phyloP scores from a whole-genome alignment of 768 basidiomycete genomes.

The Macrolepiota albuminosa region DNA sequence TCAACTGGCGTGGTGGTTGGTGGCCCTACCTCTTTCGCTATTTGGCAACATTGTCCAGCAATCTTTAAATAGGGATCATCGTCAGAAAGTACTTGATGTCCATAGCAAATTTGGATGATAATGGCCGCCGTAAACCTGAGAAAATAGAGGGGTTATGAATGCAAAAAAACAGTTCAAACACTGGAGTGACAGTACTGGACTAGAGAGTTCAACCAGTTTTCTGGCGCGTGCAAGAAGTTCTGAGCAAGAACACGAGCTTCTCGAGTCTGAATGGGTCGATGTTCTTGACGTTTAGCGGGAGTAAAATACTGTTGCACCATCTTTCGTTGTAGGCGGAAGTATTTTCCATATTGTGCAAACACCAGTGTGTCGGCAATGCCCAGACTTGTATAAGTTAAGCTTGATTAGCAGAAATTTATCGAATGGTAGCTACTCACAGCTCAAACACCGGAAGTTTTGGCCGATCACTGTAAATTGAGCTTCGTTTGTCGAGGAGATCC shows the following conservation, averaged over 20 bases:
- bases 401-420: background rate
- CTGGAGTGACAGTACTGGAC: slow-evolving; percentile 1
- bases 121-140: slow-evolving; percentile 21
- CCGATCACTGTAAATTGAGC: slow-evolving; percentile 23
- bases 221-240: slow-evolving; percentile 21
- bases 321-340: slow-evolving; percentile 18
- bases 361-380: slow-evolving; percentile 13
- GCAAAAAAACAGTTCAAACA: background rate
- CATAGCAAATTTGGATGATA: slow-evolving; percentile 18
- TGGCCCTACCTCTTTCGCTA: slow-evolving; percentile 12
- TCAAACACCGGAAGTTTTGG: slow-evolving; percentile 16
- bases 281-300: slow-evolving; percentile 17
- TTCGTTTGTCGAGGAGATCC: slow-evolving; percentile 24
- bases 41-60: slow-evolving; percentile 13
- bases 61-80: slow-evolving; percentile 21
- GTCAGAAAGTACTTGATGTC: slow-evolving; percentile 18
- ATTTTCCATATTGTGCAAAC: slow-evolving; percentile 18
- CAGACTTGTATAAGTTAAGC: slow-evolving; percentile 11
- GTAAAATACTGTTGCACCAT: slow-evolving; percentile 18
- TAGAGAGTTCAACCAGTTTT: slow-evolving; percentile 13
- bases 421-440: slow-evolving; percentile 11
- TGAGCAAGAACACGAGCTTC: slow-evolving; percentile 28
- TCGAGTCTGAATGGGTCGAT: slow-evolving; percentile 22
- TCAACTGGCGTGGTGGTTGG: slow-evolving; percentile 18
- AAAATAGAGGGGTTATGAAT: background rate